Percentiles rank a stretch among this genome's conserved stretches.
Conservation (phyloP, 495 filamentous ascomycete genomes). For the Penicillium arizonense region DNA sequence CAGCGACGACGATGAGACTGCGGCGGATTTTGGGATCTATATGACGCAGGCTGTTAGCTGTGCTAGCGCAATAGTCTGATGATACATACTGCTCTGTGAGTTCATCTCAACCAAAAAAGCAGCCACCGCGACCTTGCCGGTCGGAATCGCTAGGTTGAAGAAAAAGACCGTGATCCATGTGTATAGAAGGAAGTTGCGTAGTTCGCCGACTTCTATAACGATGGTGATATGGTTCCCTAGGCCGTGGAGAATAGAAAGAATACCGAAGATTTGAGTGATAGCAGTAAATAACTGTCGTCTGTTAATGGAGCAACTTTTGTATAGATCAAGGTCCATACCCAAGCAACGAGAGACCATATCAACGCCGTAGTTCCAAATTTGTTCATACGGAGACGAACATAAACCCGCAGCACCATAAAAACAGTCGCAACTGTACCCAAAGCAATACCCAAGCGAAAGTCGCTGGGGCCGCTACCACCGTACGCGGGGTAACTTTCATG, state of each 20-base stretch:
- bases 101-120: conserved; percentile 28
- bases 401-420: conserved; percentile 23
- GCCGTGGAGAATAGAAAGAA: conserved; percentile 22
- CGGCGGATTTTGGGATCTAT: conserved; percentile 24
- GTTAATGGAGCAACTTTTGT: not conserved
- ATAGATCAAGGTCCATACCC: conserved; percentile 9
- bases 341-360: conserved; percentile 21
- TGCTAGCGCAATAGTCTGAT: not conserved
- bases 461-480: conserved; percentile 21
- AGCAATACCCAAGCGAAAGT: conserved; percentile 19
- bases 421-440: conserved; percentile 21
- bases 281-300: conserved; percentile 13
- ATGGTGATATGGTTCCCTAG: conserved; percentile 22
- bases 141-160: conserved; percentile 27
- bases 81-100: conserved; percentile 19
- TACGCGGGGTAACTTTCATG: conserved; percentile 21
- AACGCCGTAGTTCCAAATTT: conserved; percentile 25
- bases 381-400: conserved; percentile 23
- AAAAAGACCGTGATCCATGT: conserved; percentile 30
- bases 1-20: conserved; percentile 23
- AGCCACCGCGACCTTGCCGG: conserved; percentile 24
- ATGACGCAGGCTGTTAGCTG: not conserved
- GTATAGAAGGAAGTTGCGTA: conserved; percentile 24
- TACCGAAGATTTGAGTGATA: conserved; percentile 22
- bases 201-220: conserved; percentile 15